Evolutionary conservation across 1,284 basidiomycete genomes (phyloP).

Genomic region (Malassezia vespertilionis): DNA sequence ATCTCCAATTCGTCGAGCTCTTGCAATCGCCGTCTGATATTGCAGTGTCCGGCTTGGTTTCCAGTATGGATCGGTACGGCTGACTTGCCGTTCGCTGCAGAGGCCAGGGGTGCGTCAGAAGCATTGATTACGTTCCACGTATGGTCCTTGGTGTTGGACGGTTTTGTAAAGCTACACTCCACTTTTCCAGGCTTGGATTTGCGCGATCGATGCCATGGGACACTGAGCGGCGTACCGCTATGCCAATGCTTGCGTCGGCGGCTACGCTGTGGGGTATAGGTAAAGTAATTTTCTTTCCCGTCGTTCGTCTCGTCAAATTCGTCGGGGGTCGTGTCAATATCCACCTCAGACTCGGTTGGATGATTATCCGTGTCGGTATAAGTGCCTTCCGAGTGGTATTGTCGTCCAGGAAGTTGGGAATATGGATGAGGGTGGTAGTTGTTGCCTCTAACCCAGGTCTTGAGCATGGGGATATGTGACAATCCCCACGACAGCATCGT

Average conservation of each 20-base stretch:
- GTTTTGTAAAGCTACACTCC: neutral
- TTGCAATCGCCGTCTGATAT: no score
- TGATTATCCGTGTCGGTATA: neutral
- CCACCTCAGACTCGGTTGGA: constrained; percentile 3
- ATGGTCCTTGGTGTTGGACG: neutral
- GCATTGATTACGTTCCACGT: constrained; percentile 9
- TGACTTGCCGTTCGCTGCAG: neutral
- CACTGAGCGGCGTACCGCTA: neutral
- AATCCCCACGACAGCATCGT: no score
- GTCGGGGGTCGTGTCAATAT: neutral
- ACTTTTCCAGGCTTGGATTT: neutral
- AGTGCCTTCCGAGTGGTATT: neutral
- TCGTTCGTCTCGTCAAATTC: neutral
- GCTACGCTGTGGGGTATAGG: neutral
- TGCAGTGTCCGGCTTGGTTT: neutral
- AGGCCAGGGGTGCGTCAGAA: neutral
- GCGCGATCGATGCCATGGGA: neutral
- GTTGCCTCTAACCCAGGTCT: no score
- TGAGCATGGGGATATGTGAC: no score
- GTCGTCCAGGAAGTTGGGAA: neutral
- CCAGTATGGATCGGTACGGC: no score
- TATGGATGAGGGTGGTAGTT: neutral
- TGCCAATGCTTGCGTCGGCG: neutral
- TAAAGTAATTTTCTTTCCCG: constrained; percentile 3
- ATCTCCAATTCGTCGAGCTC: constrained; percentile 45